Evolutionary conservation across 495 filamentous ascomycete species (phyloP).

Genomic region (Podospora didyma): DNA sequence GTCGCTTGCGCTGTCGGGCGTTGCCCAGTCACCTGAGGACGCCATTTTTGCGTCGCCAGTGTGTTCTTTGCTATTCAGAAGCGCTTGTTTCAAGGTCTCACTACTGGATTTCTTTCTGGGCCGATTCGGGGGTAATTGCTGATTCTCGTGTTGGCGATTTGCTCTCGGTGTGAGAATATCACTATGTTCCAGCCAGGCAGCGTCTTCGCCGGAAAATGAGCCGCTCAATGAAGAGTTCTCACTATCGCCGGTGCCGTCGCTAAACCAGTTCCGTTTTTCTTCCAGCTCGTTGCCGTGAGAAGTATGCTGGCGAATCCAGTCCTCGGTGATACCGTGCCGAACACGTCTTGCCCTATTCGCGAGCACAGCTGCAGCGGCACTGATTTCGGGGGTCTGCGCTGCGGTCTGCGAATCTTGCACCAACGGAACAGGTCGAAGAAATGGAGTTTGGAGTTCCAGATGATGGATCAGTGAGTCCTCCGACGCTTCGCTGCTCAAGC

Average conservation of each 20-base stretch:
- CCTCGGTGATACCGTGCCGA: constrained; percentile 63
- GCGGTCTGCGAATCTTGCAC: constrained; percentile 30
- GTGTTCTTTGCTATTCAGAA: constrained; percentile 40
- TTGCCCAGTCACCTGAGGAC: constrained; percentile 26
- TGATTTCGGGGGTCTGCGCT: constrained; percentile 39
- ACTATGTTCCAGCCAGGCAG: constrained; percentile 38
- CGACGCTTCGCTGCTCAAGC: constrained; percentile 47
- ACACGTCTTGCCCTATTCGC: constrained; percentile 51
- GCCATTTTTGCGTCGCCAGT: constrained; percentile 33
- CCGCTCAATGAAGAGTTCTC: constrained; percentile 60
- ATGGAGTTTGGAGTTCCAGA: constrained; percentile 49
- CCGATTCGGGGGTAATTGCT: constrained; percentile 34
- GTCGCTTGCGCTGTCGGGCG: constrained; percentile 30
- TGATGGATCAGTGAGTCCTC: constrained; percentile 52
- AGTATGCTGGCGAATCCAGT: constrained; percentile 75
- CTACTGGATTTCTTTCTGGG: constrained; percentile 52
- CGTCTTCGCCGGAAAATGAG: constrained; percentile 46
- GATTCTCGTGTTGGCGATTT: constrained; percentile 30
- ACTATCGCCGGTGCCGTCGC: constrained; percentile 65
- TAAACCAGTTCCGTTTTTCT: constrained; percentile 65
- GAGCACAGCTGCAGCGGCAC: constrained; percentile 49
- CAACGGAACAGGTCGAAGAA: constrained; percentile 45
- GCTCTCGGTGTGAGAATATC: constrained; percentile 37
- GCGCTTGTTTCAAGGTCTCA: constrained; percentile 61
- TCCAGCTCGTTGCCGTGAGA: constrained; percentile 54